Percentiles rank a stretch among this genome's conserved stretches.
phyloP scores from a whole-genome alignment of 2,329 filamentous ascomycete genomes.

The Colletotrichum acutatum region DNA sequence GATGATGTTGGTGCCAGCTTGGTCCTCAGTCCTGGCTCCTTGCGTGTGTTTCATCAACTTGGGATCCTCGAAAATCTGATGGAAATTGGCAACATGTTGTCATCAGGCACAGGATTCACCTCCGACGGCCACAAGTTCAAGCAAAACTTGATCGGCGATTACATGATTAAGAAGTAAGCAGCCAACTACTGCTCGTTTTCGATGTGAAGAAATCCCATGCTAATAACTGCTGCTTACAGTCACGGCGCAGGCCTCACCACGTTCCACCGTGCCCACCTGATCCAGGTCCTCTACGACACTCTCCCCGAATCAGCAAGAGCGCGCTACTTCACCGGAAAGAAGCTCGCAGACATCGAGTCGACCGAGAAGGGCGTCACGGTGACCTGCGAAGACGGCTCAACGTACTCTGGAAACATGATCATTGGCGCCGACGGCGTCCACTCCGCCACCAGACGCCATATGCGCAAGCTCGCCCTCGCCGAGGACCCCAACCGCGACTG shows the following conservation, averaged over 20 bases:
- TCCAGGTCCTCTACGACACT: slow-evolving; percentile 44
- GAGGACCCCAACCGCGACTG: slow-evolving; percentile 25
- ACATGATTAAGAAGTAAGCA: background rate
- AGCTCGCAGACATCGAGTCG: slow-evolving; percentile 39
- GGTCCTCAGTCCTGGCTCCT: slow-evolving; percentile 40
- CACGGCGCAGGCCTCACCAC: slow-evolving; percentile 42
- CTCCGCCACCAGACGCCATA: slow-evolving; percentile 47
- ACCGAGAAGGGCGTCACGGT: slow-evolving; percentile 42
- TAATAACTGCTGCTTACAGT: slow-evolving; percentile 31
- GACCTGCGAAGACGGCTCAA: slow-evolving; percentile 45
- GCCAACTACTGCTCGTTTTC: background rate
- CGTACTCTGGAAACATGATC: slow-evolving; percentile 47
- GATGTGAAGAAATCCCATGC: background rate
- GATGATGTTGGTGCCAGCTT: slow-evolving; percentile 43
- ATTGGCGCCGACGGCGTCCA: slow-evolving; percentile 58
- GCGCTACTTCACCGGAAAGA: slow-evolving; percentile 43
- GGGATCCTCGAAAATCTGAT: slow-evolving; percentile 38
- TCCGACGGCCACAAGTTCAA: slow-evolving; percentile 17
- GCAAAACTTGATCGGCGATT: background rate
- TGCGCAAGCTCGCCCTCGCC: slow-evolving; percentile 44
- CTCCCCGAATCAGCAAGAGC: slow-evolving; percentile 41
- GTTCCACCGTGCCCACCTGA: slow-evolving; percentile 49
- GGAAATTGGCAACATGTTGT: slow-evolving; percentile 9
- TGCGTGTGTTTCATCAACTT: slow-evolving; percentile 46
- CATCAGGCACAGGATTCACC: slow-evolving; percentile 9